Conservation (phyloP, 129 eudicot genomes). For the Cynara cardunculus region DNA sequence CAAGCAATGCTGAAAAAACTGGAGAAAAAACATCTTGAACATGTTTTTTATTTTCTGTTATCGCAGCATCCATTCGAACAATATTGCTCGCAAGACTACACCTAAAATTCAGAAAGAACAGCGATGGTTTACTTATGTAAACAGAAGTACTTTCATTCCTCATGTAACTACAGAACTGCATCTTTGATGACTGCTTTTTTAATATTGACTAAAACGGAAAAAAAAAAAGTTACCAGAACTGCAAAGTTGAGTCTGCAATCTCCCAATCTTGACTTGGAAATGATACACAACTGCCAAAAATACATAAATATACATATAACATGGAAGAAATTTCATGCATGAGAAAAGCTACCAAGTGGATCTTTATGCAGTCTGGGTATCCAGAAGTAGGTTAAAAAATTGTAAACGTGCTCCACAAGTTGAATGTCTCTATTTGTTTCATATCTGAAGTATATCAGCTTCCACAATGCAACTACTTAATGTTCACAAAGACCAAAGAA, state of each 20-base stretch:
- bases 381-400: neutral
- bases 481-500: neutral
- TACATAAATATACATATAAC: slow-evolving; percentile 17
- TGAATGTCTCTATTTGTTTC: neutral
- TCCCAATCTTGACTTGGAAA: slow-evolving; percentile 94
- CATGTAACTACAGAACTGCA: slow-evolving; percentile 1
- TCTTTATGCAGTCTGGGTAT: slow-evolving; percentile 13
- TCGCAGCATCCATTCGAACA: slow-evolving; percentile 51
- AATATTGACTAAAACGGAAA: neutral
- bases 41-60: slow-evolving; percentile 40
- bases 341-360: neutral
- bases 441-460: slow-evolving; percentile 6
- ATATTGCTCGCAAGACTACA: slow-evolving; percentile 77
- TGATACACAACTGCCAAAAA: slow-evolving; percentile 74
- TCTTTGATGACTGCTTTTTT: neutral
- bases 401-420: neutral
- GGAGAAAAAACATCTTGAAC: slow-evolving; percentile 54
- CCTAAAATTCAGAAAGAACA: slow-evolving; percentile 40
- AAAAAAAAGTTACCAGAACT: slow-evolving; percentile 63
- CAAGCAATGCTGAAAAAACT: slow-evolving; percentile 78
- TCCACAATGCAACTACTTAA: slow-evolving; percentile 3
- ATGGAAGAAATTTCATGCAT: slow-evolving; percentile 9
- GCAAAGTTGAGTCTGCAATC: slow-evolving; percentile 94
- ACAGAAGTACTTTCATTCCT: neutral
- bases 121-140: neutral